Evolutionary conservation across 2,329 filamentous ascomycete genomes (phyloP), one percentile per base, ranked within the genome.

Genomic region (Aspergillus fijiensis): DNA sequence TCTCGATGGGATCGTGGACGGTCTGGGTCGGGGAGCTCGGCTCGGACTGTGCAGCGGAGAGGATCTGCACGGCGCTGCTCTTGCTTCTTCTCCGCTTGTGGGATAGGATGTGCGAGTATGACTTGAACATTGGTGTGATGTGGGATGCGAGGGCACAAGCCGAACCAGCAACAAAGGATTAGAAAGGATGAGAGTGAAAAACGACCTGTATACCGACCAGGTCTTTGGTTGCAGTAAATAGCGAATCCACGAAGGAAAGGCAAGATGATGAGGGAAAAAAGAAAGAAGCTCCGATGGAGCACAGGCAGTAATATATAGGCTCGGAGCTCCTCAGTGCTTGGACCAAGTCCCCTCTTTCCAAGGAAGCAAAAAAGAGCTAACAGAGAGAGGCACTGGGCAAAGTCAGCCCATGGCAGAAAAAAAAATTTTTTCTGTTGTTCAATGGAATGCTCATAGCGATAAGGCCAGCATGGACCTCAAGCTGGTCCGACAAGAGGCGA

Each of bases 21-120:
- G 60, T 50, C 11, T 49, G 45, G 2, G 53, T 33, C 11, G 60
- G 57, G 7, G 57, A 62, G 19, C 50, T 58, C 10, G 55, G 47
- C 27, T 61, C 59, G 14, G 59, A 61, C 19, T 54, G 59, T 7
- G 60, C 53, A 42, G 47, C 45, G 2, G 60, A 59, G 1, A 62
- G 48, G 52, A 60, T 54, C 23, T 57, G 60, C 35, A 57, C 35
- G 16, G 58, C 53, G 49, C 60, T 60, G n/a, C 48, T 55, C 53
- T 55, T 60, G 49, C 60, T 62, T 39, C 53, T 59, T 33, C 60
- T 55, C 58, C 57, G 57, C 58, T 61, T 61, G 29, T 60, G 57
- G 47, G 60, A 62, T 47, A 62, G 51, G 53, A 62, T 55, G 31
- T 59, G 52, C 29, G 60, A 62, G 33, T 62, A 62, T 51, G 55